Conservation (phyloP, 768 basidiomycete genomes). For the Megacollybia marginata region DNA sequence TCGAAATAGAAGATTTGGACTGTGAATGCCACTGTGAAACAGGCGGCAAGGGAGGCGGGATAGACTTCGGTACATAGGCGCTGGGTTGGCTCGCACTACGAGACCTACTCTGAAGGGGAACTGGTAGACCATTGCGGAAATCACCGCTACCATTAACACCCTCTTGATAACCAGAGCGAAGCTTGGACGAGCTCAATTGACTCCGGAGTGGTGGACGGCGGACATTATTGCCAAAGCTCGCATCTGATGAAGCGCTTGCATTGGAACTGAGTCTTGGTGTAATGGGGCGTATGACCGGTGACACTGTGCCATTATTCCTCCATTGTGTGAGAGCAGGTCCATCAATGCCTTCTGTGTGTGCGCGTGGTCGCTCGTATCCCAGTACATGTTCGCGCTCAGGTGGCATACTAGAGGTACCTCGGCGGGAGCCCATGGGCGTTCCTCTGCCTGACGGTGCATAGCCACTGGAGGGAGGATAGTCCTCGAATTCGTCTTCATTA, state of each 20-base stretch:
- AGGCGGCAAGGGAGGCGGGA: conserved; percentile 50
- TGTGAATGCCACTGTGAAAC: conserved; percentile 37
- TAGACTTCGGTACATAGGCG: conserved; percentile 53
- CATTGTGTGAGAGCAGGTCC: conserved; percentile 60
- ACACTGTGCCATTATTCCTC: conserved; percentile 37
- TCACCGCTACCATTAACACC: conserved; percentile 25
- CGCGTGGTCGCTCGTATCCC: conserved; percentile 50
- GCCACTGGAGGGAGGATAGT: conserved; percentile 47
- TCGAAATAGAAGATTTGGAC: conserved; percentile 28
- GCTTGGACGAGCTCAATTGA: conserved; percentile 63
- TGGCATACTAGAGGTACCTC: conserved; percentile 53
- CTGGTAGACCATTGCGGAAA: conserved; percentile 22
- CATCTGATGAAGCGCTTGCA: conserved; percentile 39
- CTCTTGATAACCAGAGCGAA: conserved; percentile 40
- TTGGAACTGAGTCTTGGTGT: conserved; percentile 42
- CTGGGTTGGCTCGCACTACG: conserved; percentile 77
- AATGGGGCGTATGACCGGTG: conserved; percentile 28
- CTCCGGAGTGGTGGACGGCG: conserved; percentile 48
- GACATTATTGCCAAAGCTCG: conserved; percentile 27
- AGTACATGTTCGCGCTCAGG: conserved; percentile 44
- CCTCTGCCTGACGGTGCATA: conserved; percentile 57
- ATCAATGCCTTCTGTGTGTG: conserved; percentile 62
- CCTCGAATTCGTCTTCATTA: conserved; percentile 72
- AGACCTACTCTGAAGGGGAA: conserved; percentile 40
- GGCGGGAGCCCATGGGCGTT: conserved; percentile 59